Conservation (phyloP, 106 monocot genomes). For the Phalaenopsis equestris region DNA sequence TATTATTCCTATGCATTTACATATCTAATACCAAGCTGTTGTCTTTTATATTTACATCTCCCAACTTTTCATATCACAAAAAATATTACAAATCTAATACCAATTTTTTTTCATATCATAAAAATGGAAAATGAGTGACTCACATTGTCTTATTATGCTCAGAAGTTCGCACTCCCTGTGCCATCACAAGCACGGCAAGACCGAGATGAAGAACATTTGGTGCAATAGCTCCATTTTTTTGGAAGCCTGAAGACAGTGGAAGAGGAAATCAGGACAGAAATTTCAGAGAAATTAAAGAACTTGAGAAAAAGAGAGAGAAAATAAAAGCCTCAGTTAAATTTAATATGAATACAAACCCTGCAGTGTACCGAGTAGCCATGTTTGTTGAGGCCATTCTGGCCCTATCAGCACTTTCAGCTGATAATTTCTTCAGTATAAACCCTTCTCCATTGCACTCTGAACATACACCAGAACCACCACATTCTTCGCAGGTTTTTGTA, state of each 20-base stretch:
- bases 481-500: slow-evolving; percentile 59
- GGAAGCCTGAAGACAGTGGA: slow-evolving; percentile 52
- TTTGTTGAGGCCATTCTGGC: slow-evolving; percentile 76
- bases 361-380: slow-evolving; percentile 83
- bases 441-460: slow-evolving; percentile 84
- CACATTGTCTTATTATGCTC: not conserved
- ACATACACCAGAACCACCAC: slow-evolving; percentile 85
- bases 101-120: too few species aligned
- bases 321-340: not conserved
- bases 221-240: slow-evolving; percentile 89
- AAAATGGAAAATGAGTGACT: too few species aligned
- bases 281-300: too few species aligned
- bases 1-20: too few species aligned
- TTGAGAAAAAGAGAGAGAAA: too few species aligned
- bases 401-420: slow-evolving; percentile 59
- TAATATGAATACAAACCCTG: slow-evolving; percentile 37
- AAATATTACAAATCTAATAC: too few species aligned
- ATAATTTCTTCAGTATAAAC: slow-evolving; percentile 72
- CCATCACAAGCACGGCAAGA: slow-evolving; percentile 67
- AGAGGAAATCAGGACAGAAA: slow-evolving; percentile 6
- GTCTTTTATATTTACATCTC: too few species aligned
- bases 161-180: slow-evolving; percentile 41
- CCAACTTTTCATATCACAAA: too few species aligned
- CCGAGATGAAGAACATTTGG: slow-evolving; percentile 73
- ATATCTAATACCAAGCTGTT: too few species aligned